A percentile compares a stretch with the other conserved stretches of the same genome.
These are phyloP conservation scores for Aspergillus vadensis DNA, from an alignment of 2,329 filamentous ascomycete genomes.

Conservation along the genomic window DNA sequence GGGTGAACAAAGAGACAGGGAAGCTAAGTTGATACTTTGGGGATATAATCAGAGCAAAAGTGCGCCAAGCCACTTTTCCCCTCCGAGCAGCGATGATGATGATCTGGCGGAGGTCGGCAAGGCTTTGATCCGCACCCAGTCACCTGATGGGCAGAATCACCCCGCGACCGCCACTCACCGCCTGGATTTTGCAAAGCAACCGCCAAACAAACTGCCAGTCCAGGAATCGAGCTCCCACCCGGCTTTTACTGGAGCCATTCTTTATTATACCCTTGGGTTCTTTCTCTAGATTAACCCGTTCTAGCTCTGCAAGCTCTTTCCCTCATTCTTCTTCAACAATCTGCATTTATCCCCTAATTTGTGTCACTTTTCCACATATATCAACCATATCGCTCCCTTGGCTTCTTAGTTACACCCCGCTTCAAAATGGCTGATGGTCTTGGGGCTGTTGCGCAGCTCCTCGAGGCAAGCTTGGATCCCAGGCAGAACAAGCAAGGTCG, in stretches of 20 bases:
- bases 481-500: slow-evolving; percentile 85
- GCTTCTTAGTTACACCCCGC: slow-evolving; percentile 9
- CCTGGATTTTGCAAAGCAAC: slow-evolving; percentile 30
- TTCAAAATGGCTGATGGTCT: slow-evolving; percentile 62
- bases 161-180: slow-evolving; percentile 30
- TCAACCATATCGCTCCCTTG: slow-evolving; percentile 2
- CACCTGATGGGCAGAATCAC: slow-evolving; percentile 31
- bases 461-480: slow-evolving; percentile 88
- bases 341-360: not conserved
- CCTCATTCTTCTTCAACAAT: slow-evolving; percentile 1
- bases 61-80: slow-evolving; percentile 27
- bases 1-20: slow-evolving; percentile 5
- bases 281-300: not conserved
- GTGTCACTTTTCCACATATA: not conserved
- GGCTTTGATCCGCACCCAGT: slow-evolving; percentile 22
- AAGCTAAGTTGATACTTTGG: slow-evolving; percentile 15
- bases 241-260: slow-evolving; percentile 14
- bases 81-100: slow-evolving; percentile 25
- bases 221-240: slow-evolving; percentile 29
- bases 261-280: not conserved
- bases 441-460: slow-evolving; percentile 72
- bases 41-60: slow-evolving; percentile 19
- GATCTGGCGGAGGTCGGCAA: slow-evolving; percentile 25
- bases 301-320: not conserved
- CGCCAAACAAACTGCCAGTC: slow-evolving; percentile 38